Conservation (phyloP, 768 basidiomycete species). For the Boletus patriciae region DNA sequence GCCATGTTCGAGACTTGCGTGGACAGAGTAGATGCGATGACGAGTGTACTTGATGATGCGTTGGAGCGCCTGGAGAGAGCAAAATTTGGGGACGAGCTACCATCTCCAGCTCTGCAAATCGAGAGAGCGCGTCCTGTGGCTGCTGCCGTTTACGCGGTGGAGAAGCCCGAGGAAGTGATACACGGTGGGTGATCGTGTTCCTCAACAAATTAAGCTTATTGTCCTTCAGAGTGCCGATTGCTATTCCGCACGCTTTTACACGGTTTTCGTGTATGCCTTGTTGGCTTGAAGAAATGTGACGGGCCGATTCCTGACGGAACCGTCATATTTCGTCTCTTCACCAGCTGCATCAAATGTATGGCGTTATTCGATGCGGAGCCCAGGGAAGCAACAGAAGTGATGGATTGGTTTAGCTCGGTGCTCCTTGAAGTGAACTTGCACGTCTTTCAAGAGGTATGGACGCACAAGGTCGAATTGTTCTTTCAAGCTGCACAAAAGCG, state of each 20-base stretch:
- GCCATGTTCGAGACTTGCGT: slow-evolving; percentile 82
- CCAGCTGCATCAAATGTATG: slow-evolving; percentile 81
- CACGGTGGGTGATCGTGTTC: slow-evolving; percentile 53
- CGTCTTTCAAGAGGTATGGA: slow-evolving; percentile 96
- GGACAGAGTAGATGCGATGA: slow-evolving; percentile 81
- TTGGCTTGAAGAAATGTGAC: slow-evolving; percentile 75
- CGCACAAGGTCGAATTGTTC: slow-evolving; percentile 87
- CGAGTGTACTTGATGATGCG: slow-evolving; percentile 51
- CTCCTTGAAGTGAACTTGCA: slow-evolving; percentile 84
- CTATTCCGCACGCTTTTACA: slow-evolving; percentile 88
- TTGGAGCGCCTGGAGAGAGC: slow-evolving; percentile 48
- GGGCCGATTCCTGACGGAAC: slow-evolving; percentile 80
- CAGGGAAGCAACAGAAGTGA: slow-evolving; percentile 70
- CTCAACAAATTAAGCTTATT: slow-evolving; percentile 6
- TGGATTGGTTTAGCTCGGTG: slow-evolving; percentile 77
- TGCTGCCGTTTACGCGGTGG: slow-evolving; percentile 71
- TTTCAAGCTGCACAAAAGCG: slow-evolving; percentile 77
- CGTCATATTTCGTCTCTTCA: slow-evolving; percentile 85
- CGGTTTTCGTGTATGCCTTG: slow-evolving; percentile 79
- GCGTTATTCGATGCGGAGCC: slow-evolving; percentile 74
- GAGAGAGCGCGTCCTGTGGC: slow-evolving; percentile 86
- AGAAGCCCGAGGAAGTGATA: slow-evolving; percentile 79
- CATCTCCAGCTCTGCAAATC: slow-evolving; percentile 62
- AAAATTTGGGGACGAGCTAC: slow-evolving; percentile 39
- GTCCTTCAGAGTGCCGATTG: slow-evolving; percentile 68